Evolutionary conservation across 805 yeast species (phyloP).

Genomic region (Myxozyma lipomycoides): DNA sequence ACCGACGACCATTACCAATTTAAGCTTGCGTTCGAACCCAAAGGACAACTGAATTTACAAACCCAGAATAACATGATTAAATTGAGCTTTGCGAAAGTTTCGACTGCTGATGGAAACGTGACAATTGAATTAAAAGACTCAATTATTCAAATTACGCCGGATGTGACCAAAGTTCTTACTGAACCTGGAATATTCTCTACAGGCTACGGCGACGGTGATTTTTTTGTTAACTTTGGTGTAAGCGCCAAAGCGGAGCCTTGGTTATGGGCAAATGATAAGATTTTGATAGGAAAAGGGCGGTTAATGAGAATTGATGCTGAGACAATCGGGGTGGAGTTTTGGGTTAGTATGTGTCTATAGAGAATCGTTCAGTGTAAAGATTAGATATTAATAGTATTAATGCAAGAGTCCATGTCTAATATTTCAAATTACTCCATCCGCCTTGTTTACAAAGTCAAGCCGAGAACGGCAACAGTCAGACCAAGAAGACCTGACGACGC

Average conservation of each 20-base stretch:
- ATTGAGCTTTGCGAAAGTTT: slow-evolving; percentile 23
- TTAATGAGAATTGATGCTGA: slow-evolving; percentile 49
- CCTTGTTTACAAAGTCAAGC: slow-evolving; percentile 4
- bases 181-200: slow-evolving; percentile 15
- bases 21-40: slow-evolving; percentile 15
- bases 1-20: slow-evolving; percentile 24
- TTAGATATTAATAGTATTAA: not conserved
- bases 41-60: slow-evolving; percentile 26
- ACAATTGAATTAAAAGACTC: slow-evolving; percentile 24
- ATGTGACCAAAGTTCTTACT: slow-evolving; percentile 23
- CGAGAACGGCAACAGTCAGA: slow-evolving; percentile 8
- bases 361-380: not conserved
- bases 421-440: not conserved
- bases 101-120: slow-evolving; percentile 23
- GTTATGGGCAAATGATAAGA: slow-evolving; percentile 49
- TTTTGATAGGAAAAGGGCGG: slow-evolving; percentile 57
- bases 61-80: slow-evolving; percentile 19
- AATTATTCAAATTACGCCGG: slow-evolving; percentile 19
- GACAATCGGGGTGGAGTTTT: slow-evolving; percentile 52
- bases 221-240: slow-evolving; percentile 32
- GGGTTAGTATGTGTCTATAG: slow-evolving; percentile 40
- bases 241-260: not conserved
- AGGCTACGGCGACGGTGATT: slow-evolving; percentile 28
- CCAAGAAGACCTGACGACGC: slow-evolving; percentile 15
- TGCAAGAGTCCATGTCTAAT: not conserved